Percentiles rank a stretch among this genome's conserved stretches.
phyloP scores from a whole-genome alignment of 2,329 filamentous ascomycete species.

The Elsinoe perseae region DNA sequence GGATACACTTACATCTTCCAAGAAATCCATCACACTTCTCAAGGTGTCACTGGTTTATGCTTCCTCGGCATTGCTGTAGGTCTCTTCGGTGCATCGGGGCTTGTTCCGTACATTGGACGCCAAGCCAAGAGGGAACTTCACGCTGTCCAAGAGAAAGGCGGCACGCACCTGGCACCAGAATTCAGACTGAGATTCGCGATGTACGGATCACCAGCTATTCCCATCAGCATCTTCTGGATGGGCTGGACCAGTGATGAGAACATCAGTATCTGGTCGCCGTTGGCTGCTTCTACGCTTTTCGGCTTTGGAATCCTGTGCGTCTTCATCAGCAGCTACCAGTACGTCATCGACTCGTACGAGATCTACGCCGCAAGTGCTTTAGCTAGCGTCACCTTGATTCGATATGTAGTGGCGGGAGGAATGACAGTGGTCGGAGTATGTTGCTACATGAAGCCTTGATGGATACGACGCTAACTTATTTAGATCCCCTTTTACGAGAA shows the following conservation, averaged over 20 bases:
- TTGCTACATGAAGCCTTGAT: neutral
- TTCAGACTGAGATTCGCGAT: conserved; percentile 49
- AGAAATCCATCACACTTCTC: conserved; percentile 40
- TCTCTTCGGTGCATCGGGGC: conserved; percentile 30
- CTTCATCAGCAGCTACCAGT: conserved; percentile 48
- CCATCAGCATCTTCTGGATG: conserved; percentile 51
- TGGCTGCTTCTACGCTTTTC: conserved; percentile 46
- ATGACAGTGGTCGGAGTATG: conserved; percentile 31
- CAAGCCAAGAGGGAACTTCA: conserved; percentile 38
- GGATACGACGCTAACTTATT: neutral
- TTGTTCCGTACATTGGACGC: conserved; percentile 41
- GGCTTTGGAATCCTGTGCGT: conserved; percentile 39
- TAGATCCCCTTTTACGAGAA: conserved; percentile 35
- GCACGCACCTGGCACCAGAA: conserved; percentile 42
- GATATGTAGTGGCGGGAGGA: conserved; percentile 36
- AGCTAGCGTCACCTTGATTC: conserved; percentile 34
- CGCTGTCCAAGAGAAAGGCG: conserved; percentile 34
- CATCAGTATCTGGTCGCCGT: conserved; percentile 46
- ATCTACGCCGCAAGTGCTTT: conserved; percentile 45
- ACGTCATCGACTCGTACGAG: conserved; percentile 52
- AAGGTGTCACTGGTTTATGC: conserved; percentile 39
- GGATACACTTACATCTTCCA: conserved; percentile 48
- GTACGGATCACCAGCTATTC: conserved; percentile 43
- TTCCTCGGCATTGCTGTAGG: conserved; percentile 43
- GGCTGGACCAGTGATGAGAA: conserved; percentile 44